These are phyloP conservation scores for Candida tunisiensis DNA, from an alignment of 1,139 yeast genomes.

Conservation along the genomic window DNA sequence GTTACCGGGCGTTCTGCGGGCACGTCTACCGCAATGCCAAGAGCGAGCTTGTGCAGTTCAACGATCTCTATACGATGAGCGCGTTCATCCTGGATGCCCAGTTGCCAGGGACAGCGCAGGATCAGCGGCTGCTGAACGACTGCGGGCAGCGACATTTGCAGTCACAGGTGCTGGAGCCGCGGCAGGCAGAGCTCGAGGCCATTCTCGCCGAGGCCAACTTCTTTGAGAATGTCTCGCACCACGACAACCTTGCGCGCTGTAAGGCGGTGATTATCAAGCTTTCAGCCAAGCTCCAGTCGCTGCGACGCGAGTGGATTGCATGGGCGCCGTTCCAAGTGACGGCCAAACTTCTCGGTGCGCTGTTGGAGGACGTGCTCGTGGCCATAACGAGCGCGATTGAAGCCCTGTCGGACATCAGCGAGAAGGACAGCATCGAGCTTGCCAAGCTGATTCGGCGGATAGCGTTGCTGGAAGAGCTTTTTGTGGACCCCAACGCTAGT, in stretches of 20 bases:
- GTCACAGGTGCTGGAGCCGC: too few species aligned
- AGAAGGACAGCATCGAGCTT: conserved; percentile 15
- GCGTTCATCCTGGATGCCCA: too few species aligned
- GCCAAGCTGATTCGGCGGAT: conserved; percentile 11
- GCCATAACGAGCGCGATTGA: conserved; percentile 11
- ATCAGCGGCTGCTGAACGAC: too few species aligned
- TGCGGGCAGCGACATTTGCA: too few species aligned
- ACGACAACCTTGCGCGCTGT: conserved; percentile 1
- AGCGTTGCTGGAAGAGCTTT: conserved; percentile 1
- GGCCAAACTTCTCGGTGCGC: conserved; percentile 10
- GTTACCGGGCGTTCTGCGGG: too few species aligned
- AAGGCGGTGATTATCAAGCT: conserved; percentile 3
- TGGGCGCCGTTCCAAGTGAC: conserved; percentile 5
- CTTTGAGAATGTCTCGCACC: conserved; percentile 1
- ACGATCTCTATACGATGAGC: too few species aligned
- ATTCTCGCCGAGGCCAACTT: conserved; percentile 1
- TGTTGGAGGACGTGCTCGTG: conserved; percentile 15
- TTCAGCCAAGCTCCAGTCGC: conserved; percentile 1
- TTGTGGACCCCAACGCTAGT: conserved; percentile 8
- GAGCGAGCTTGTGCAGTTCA: too few species aligned
- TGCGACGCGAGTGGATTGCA: conserved; percentile 3
- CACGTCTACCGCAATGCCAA: too few species aligned
- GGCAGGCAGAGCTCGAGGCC: too few species aligned
- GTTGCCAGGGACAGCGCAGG: too few species aligned
- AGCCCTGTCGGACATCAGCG: conserved; percentile 16